Evolutionary conservation across 768 basidiomycete genomes (phyloP), one percentile per base, ranked within the genome.

Genomic region (Pisolithus albus): DNA sequence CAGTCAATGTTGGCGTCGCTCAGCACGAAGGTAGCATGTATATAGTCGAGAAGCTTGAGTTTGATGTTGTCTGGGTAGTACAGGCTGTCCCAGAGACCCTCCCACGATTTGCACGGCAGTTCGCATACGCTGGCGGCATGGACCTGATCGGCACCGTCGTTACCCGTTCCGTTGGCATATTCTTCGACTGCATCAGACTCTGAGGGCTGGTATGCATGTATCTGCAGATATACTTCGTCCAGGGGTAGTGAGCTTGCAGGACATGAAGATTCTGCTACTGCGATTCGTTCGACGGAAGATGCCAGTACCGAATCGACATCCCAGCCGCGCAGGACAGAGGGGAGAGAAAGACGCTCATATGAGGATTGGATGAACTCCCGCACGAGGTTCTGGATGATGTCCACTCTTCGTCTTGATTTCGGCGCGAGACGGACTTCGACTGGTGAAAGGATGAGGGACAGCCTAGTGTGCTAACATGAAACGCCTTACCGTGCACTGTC

Each of bases 1-100:
- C 89, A 86, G 60, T 92, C 88, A 24, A 92, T 82, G 59, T 83
- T 78, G 3, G 87, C 88, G 60, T 96, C 93, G 44, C 90, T 91
- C 61, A 99, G 84, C n/a, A 92, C 69, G 21, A 97, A 75, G 1
- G 95, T 97, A 21, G 94, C 89, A 70, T 95, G 86, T 54, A 98
- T 93, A 65, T 96, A 97, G 65, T 95, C 87, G 43, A 99, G 76
- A 10, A 99, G 75, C 56, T 85, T 86, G 52, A 84, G 71, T 67
- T 98, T 99, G 62, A 97, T 83, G 64, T 87, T 77, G 28, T 82
- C 79, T 2, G 79, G 66, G 66, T 95, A 99, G 63, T 98, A 86
- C 58, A 99, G 66, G 45, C 86, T 88, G 47, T 86, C 87, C 96
- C 96, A 98, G 15, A 98, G 71, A 1, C 95, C 93, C 53, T 98